phyloP scores from a whole-genome alignment of 495 filamentous ascomycete species.

The Penicillium paxilli region DNA sequence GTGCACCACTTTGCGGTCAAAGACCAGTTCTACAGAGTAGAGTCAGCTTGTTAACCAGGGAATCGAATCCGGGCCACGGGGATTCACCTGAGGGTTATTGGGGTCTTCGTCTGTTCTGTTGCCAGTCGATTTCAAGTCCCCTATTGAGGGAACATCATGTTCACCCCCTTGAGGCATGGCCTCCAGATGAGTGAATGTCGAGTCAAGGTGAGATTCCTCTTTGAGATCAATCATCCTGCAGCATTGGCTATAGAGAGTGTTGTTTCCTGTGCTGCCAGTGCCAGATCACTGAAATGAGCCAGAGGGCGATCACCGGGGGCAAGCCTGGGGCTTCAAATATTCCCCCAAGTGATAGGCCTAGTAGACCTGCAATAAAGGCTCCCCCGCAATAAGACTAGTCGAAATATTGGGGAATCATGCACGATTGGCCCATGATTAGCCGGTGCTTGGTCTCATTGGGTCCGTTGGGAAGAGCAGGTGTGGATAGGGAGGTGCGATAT shows the following conservation, averaged over 20 bases:
- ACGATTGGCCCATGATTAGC: background rate
- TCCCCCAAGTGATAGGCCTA: background rate
- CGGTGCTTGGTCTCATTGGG: background rate
- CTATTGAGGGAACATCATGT: background rate
- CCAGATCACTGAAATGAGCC: too few species aligned
- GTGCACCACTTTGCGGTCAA: slow-evolving; percentile 19
- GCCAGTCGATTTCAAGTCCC: slow-evolving; percentile 2
- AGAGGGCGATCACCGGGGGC: background rate
- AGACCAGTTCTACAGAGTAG: slow-evolving; percentile 31
- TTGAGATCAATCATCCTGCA: slow-evolving; percentile 8
- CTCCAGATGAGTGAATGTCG: slow-evolving; percentile 8
- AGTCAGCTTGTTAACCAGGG: background rate
- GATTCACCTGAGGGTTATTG: slow-evolving; percentile 14
- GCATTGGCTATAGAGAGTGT: background rate
- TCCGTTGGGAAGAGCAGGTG: background rate
- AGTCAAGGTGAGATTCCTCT: background rate
- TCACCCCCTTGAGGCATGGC: slow-evolving; percentile 4
- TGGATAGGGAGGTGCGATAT: background rate
- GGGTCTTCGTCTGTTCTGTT: background rate
- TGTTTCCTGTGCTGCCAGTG: too few species aligned
- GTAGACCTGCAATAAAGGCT: background rate
- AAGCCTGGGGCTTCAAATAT: background rate
- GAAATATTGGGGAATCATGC: background rate
- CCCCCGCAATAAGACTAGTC: slow-evolving; percentile 3
- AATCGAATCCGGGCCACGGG: background rate